Conservation (phyloP, 768 basidiomycete species). For the Pisolithus orientalis region DNA sequence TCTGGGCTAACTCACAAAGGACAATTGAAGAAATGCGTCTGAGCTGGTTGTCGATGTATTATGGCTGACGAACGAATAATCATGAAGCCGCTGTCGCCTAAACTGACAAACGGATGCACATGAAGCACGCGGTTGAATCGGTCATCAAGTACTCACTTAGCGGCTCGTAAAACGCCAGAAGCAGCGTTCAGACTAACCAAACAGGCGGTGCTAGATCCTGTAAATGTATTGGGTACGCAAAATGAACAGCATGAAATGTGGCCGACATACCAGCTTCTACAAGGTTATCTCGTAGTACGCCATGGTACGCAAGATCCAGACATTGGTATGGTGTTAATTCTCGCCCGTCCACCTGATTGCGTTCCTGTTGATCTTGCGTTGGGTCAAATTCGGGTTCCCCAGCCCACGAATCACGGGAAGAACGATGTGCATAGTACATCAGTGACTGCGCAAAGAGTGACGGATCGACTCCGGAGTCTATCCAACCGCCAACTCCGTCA, state of each 20-base stretch:
- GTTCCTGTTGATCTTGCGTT: conserved; percentile 62
- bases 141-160: conserved; percentile 49
- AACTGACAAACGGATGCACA: conserved; percentile 31
- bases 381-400: conserved; percentile 82
- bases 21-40: conserved; percentile 31
- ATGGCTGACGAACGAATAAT: conserved; percentile 65
- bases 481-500: conserved; percentile 94
- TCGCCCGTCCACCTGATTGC: conserved; percentile 63
- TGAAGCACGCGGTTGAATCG: conserved; percentile 1
- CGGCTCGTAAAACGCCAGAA: conserved; percentile 67
- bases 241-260: conserved; percentile 11
- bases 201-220: conserved; percentile 84
- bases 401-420: conserved; percentile 68
- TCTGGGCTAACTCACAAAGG: conserved; percentile 19
- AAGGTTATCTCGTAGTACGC: conserved; percentile 59
- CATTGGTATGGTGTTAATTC: conserved; percentile 63
- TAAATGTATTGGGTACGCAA: not conserved
- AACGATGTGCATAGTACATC: conserved; percentile 80
- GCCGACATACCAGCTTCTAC: conserved; percentile 43
- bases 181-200: conserved; percentile 68
- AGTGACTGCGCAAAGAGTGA: conserved; percentile 87
- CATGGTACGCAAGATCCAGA: conserved; percentile 64
- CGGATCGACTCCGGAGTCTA: conserved; percentile 75
- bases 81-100: conserved; percentile 76
- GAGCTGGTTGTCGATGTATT: conserved; percentile 36